Percentiles rank a stretch among this genome's conserved stretches.
These are phyloP conservation scores for Pseudozyma flocculosa DNA, from an alignment of 1,284 basidiomycete species.

Conservation along the genomic window DNA sequence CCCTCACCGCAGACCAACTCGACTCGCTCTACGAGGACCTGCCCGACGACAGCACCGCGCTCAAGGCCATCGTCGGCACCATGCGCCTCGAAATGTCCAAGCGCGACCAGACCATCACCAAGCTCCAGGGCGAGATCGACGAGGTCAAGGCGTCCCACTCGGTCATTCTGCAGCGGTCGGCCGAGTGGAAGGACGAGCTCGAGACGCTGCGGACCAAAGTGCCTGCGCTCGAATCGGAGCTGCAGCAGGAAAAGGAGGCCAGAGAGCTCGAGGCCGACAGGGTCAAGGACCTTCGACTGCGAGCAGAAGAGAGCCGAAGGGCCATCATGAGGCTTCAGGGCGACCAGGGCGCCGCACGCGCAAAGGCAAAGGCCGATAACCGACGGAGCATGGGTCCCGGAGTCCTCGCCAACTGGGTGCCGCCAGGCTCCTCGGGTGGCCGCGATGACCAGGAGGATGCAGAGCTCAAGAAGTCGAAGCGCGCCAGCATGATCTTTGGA, in stretches of 20 bases:
- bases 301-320: constrained; percentile 48
- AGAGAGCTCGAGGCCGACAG: constrained; percentile 44
- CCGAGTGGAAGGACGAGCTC: constrained; percentile 48
- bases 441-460: constrained; percentile 39
- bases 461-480: constrained; percentile 38
- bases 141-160: constrained; percentile 38
- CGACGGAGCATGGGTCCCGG: constrained; percentile 17
- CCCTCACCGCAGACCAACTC: constrained; percentile 21
- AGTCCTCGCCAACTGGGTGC: constrained; percentile 13
- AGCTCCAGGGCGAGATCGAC: constrained; percentile 33
- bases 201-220: constrained; percentile 28
- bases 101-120: constrained; percentile 16
- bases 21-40: constrained; percentile 35
- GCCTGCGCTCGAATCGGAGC: constrained; percentile 16
- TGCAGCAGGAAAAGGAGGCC: constrained; percentile 24
- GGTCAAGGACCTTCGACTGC: constrained; percentile 49
- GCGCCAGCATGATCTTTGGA: constrained; percentile 44
- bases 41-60: constrained; percentile 27
- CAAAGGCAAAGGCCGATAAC: constrained; percentile 39
- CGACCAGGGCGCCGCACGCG: constrained; percentile 35
- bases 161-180: constrained; percentile 35
- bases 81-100: constrained; percentile 34
- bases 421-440: constrained; percentile 14
- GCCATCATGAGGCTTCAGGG: constrained; percentile 53
- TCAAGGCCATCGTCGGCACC: constrained; percentile 39